Evolutionary conservation across 352 stramenopile genomes (phyloP), one percentile per base, ranked within the genome.

Genomic region (Phytophthora fragariaefolia): DNA sequence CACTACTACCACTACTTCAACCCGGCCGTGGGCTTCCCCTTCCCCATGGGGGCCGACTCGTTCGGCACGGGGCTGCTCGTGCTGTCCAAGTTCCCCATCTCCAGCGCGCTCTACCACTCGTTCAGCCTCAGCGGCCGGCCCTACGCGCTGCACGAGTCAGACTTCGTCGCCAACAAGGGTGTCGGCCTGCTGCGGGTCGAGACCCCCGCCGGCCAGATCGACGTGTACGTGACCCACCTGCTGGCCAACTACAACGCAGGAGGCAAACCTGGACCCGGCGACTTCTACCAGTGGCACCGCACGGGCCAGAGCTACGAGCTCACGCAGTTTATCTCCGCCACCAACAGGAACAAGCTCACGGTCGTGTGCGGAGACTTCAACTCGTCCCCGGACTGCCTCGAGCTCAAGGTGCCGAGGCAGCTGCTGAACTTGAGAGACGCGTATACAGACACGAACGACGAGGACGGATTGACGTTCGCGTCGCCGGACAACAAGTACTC

Each of bases 1-100:
- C 59, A 80, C 40, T 94, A 88, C 66, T 92, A 92, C 69, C 86
- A 94, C 72, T 94, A 94, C 76, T 94, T 94, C 48, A 88, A 92
- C 60, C 70, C 86, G 38, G 83, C 83, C 5, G 84, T 92, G 32
- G 86, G 86, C 8, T 94, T 94, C 59, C 86, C 86, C 1, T 73
- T 92, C 22, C 86, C 86, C 9, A 69, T 92, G 23, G 84, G 83
- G 5, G 63, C 84, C 6, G 86, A 92, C 56, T 81, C 79, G 15
- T 94, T 94, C 48, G 86, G 86, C 51, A 94, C 86, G 47, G 86
- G 86, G 15, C 67, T 94, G 61, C 72, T 94, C 15, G 80, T 92
- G 47, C 66, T 94, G 34, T 92, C 86, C 43, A 88, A 84, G 49
- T 88, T 85, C 45, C 86, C 83, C 38, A 84, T 94, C 38, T 69